Conservation (phyloP, 2,329 filamentous ascomycete species). For the Aspergillus sp. region DNA sequence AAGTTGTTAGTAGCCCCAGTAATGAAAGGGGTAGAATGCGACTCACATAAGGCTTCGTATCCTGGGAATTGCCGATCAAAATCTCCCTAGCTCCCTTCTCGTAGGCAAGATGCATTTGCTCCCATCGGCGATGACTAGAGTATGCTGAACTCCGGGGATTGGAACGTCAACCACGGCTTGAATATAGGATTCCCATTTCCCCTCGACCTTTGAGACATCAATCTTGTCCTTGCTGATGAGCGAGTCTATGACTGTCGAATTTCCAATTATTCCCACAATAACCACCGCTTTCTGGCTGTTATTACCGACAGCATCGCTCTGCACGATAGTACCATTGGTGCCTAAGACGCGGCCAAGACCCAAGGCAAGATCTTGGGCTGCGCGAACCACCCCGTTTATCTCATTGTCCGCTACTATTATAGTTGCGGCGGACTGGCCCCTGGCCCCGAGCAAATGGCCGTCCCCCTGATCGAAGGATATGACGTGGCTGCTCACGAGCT, state of each 20-base stretch:
- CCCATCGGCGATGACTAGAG: slow-evolving; percentile 67
- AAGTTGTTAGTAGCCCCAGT: slow-evolving; percentile 12
- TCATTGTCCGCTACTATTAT: no score
- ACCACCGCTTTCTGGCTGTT: slow-evolving; percentile 54
- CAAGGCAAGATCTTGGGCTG: slow-evolving; percentile 63
- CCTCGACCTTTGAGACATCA: slow-evolving; percentile 57
- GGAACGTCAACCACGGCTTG: slow-evolving; percentile 60
- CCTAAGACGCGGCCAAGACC: slow-evolving; percentile 73
- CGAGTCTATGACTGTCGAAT: slow-evolving; percentile 61
- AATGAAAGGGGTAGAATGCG: slow-evolving; percentile 3
- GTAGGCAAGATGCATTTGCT: slow-evolving; percentile 64
- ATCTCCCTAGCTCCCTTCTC: slow-evolving; percentile 59
- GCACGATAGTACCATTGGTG: slow-evolving; percentile 53
- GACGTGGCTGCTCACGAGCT: no score
- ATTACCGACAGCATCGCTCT: no score
- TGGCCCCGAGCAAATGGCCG: no score
- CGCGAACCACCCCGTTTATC: slow-evolving; percentile 59
- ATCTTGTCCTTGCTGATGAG: slow-evolving; percentile 58
- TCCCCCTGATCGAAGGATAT: no score
- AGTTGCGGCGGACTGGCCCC: no score
- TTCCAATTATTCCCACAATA: slow-evolving; percentile 67
- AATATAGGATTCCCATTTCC: slow-evolving; percentile 69
- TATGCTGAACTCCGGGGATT: slow-evolving; percentile 55
- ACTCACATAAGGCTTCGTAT: slow-evolving; percentile 59
- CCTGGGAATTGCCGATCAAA: slow-evolving; percentile 68